Percentiles rank a stretch among this genome's conserved stretches.
These are phyloP conservation scores for Oryza longistaminata DNA, from an alignment of 176 grass and related monocot genomes.

Conservation along the genomic window DNA sequence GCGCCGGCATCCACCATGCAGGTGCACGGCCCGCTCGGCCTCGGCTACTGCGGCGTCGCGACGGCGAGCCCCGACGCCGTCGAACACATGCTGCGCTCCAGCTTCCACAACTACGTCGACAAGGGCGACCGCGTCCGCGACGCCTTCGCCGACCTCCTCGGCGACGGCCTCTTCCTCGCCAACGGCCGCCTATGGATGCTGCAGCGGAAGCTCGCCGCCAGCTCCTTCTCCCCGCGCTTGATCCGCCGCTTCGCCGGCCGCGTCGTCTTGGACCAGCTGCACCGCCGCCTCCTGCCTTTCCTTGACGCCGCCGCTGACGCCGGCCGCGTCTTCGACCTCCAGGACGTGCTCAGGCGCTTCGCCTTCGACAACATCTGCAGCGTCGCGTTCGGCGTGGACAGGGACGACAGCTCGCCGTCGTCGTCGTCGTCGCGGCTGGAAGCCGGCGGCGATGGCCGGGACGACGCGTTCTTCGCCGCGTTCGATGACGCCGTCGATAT, in stretches of 20 bases:
- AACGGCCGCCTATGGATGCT: slow-evolving; percentile 55
- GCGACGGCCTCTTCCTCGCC: slow-evolving; percentile 26
- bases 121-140: slow-evolving; percentile 47
- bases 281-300: slow-evolving; percentile 27
- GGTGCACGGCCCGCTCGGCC: slow-evolving; percentile 25
- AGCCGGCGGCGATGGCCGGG: neutral
- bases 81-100: slow-evolving; percentile 49
- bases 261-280: slow-evolving; percentile 22
- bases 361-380: slow-evolving; percentile 48
- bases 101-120: slow-evolving; percentile 50
- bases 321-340: slow-evolving; percentile 24
- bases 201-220: slow-evolving; percentile 65
- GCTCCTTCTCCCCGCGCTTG: slow-evolving; percentile 53
- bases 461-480: slow-evolving; percentile 27
- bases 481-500: slow-evolving; percentile 41
- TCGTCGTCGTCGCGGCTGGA: neutral
- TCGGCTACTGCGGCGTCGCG: slow-evolving; percentile 44
- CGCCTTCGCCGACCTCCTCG: slow-evolving; percentile 33
- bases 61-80: slow-evolving; percentile 45
- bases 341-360: slow-evolving; percentile 48
- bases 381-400: slow-evolving; percentile 49
- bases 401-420: neutral
- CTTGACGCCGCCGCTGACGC: slow-evolving; percentile 13
- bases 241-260: slow-evolving; percentile 26
- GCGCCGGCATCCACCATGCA: slow-evolving; percentile 42